Conservation (phyloP, 2,329 filamentous ascomycete genomes). For the Periconia sp. region DNA sequence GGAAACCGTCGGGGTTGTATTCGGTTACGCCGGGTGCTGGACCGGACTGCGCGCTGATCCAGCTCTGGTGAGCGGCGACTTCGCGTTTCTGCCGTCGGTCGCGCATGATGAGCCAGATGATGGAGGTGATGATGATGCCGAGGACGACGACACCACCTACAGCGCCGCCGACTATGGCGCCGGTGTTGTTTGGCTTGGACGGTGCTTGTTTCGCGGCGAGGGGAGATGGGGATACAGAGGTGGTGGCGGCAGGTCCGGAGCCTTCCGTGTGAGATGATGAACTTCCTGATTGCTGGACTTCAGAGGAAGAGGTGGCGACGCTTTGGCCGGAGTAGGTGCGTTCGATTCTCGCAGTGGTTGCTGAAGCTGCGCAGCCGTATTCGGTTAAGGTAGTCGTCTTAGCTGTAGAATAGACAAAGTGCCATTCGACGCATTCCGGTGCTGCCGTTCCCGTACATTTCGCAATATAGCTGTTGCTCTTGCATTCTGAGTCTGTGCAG, state of each 20-base stretch:
- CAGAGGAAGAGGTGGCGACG: constrained; percentile 4
- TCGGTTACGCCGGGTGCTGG: constrained; percentile 15
- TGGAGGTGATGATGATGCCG: constrained; percentile 25
- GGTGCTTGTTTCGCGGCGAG: not conserved
- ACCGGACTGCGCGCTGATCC: constrained; percentile 8
- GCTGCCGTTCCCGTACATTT: constrained; percentile 35
- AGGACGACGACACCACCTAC: constrained; percentile 36
- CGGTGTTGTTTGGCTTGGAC: constrained; percentile 23
- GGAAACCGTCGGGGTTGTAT: constrained; percentile 15
- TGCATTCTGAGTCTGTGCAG: constrained; percentile 34
- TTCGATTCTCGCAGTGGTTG: constrained; percentile 24
- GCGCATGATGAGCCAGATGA: constrained; percentile 27
- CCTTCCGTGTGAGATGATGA: constrained; percentile 6
- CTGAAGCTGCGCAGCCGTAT: constrained; percentile 32
- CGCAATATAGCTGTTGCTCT: constrained; percentile 26
- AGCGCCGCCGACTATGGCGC: constrained; percentile 41
- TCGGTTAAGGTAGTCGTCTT: constrained; percentile 33
- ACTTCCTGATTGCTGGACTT: constrained; percentile 11
- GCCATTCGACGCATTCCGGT: constrained; percentile 35
- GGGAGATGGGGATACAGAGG: no score
- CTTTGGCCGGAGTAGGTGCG: constrained; percentile 12
- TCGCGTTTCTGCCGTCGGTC: constrained; percentile 24
- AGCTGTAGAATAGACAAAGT: constrained; percentile 27
- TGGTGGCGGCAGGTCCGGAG: not conserved
- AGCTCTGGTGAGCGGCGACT: constrained; percentile 1